These are phyloP conservation scores for Peronospora belbahrii DNA, from an alignment of 352 stramenopile genomes.

Conservation along the genomic window DNA sequence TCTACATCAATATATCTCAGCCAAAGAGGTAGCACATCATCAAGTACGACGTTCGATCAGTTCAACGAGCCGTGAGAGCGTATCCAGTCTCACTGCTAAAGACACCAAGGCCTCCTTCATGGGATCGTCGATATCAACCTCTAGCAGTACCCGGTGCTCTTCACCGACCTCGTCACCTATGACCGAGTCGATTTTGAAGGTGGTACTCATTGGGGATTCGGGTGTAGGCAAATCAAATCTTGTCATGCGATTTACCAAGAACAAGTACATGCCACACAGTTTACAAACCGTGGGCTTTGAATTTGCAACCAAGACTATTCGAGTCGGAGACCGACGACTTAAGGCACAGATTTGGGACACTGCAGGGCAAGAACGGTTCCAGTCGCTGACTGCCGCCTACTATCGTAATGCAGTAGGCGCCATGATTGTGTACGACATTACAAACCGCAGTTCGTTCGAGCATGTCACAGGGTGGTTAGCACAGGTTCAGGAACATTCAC, in stretches of 20 bases:
- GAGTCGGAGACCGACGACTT: conserved; percentile 70
- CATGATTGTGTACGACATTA: conserved; percentile 91
- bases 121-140: conserved; percentile 28
- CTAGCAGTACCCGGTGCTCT: conserved; percentile 45
- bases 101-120: conserved; percentile 9
- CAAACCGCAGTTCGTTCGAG: conserved; percentile 78
- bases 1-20: conserved; percentile 51
- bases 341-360: conserved; percentile 88
- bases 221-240: conserved; percentile 85
- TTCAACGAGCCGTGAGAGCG: conserved; percentile 14
- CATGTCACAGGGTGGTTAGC: conserved; percentile 69
- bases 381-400: conserved; percentile 88
- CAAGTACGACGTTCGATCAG: conserved; percentile 39
- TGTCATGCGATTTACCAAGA: conserved; percentile 85
- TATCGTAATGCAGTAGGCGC: conserved; percentile 87
- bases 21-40: conserved; percentile 63
- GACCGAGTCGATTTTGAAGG: conserved; percentile 69
- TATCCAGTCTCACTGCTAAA: not conserved
- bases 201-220: conserved; percentile 85
- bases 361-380: conserved; percentile 86
- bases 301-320: conserved; percentile 83
- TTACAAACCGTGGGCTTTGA: conserved; percentile 84
- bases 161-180: conserved; percentile 19
- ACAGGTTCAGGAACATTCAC: conserved; percentile 75
- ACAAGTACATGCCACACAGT: conserved; percentile 74